These are phyloP conservation scores for Sphaerosporella brunnea DNA, from an alignment of 495 filamentous ascomycete genomes.

Conservation along the genomic window DNA sequence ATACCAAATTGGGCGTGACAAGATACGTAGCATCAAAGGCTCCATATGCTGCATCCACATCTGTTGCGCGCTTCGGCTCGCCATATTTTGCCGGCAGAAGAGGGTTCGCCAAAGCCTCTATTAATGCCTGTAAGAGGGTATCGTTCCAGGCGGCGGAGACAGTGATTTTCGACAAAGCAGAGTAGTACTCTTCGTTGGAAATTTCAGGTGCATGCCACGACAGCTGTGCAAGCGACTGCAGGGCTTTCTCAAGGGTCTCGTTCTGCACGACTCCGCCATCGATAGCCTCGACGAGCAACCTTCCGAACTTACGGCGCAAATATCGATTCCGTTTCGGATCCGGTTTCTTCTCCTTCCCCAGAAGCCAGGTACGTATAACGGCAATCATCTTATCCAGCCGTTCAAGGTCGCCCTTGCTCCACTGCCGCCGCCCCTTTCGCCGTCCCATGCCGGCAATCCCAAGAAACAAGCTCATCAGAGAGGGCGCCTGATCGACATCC, in stretches of 20 bases:
- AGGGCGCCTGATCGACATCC: not conserved
- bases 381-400: constrained; percentile 12
- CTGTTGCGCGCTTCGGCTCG: constrained; percentile 32
- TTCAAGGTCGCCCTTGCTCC: constrained; percentile 11
- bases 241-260: not conserved
- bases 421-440: constrained; percentile 6
- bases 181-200: constrained; percentile 26
- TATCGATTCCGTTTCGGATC: constrained; percentile 1
- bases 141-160: constrained; percentile 18
- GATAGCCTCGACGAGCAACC: constrained; percentile 12
- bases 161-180: constrained; percentile 15
- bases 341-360: not conserved
- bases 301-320: constrained; percentile 10
- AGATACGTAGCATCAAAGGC: constrained; percentile 41
- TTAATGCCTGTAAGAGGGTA: constrained; percentile 12
- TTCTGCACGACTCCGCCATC: constrained; percentile 8
- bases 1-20: constrained; percentile 32
- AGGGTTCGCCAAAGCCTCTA: constrained; percentile 32
- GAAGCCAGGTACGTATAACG: not conserved
- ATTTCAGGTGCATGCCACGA: constrained; percentile 9
- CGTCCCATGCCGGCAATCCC: constrained; percentile 20
- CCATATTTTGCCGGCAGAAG: constrained; percentile 34
- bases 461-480: constrained; percentile 20
- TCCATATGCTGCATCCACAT: constrained; percentile 32
- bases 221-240: constrained; percentile 12